Conservation (phyloP, 768 basidiomycete species). For the Roridomyces roridus region DNA sequence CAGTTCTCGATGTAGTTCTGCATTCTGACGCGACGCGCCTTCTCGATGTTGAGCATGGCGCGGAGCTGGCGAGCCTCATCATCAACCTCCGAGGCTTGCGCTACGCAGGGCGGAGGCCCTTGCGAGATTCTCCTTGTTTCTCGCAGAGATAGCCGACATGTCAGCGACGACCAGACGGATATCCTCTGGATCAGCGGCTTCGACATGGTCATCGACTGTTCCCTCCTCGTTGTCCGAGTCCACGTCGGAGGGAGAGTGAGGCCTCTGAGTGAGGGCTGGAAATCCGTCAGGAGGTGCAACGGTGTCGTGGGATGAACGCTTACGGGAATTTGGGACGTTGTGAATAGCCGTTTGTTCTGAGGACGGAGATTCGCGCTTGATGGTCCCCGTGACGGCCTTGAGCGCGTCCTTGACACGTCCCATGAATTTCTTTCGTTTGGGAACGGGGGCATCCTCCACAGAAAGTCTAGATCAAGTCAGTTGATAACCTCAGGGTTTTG, state of each 20-base stretch:
- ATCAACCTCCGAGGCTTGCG: neutral
- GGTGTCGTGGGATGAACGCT: too few relatives aligned
- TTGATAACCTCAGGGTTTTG: neutral
- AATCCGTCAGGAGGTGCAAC: too few relatives aligned
- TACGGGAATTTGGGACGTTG: too few relatives aligned
- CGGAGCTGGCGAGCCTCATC: neutral
- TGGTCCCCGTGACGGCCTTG: neutral
- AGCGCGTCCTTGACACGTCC: conserved; percentile 3
- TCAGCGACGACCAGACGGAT: neutral
- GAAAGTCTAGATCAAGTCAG: neutral
- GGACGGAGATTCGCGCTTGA: neutral
- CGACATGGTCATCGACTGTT: neutral
- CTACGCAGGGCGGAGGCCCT: neutral
- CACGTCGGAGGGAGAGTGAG: neutral
- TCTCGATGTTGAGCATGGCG: neutral
- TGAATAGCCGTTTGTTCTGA: neutral
- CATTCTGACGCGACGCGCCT: conserved; percentile 6
- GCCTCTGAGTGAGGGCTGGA: too few relatives aligned
- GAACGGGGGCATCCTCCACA: neutral
- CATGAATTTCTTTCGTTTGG: neutral
- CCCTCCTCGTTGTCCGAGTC: neutral
- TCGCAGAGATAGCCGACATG: conserved; percentile 7
- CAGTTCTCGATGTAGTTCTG: conserved; percentile 7
- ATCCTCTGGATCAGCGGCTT: conserved; percentile 1
- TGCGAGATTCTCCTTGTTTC: neutral